Conservation (phyloP, 1,139 yeast genomes). For the Pichia norvegensis region DNA sequence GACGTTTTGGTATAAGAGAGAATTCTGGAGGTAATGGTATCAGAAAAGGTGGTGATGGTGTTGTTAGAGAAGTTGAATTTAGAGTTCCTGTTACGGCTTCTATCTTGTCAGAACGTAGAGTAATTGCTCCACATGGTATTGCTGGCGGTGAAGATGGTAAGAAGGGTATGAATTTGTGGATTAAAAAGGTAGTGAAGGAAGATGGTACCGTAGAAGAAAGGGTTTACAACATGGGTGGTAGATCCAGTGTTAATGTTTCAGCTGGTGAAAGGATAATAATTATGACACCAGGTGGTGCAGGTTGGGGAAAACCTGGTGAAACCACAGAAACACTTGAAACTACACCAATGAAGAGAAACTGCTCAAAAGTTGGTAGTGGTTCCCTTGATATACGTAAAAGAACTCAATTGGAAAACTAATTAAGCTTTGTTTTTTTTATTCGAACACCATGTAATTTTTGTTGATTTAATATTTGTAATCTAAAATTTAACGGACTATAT, state of each 20-base stretch:
- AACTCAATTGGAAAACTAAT: conserved; percentile 22
- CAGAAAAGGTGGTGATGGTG: conserved; percentile 32
- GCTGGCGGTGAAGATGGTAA: conserved; percentile 34
- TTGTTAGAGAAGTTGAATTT: conserved; percentile 32
- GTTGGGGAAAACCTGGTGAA: conserved; percentile 31
- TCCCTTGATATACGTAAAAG: conserved; percentile 21
- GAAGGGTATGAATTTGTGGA: conserved; percentile 34
- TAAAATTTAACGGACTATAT: not conserved
- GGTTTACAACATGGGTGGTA: conserved; percentile 24
- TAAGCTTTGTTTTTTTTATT: not conserved
- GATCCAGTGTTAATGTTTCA: conserved; percentile 27
- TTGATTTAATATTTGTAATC: not conserved
- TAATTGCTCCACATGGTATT: conserved; percentile 32
- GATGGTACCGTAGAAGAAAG: conserved; percentile 18
- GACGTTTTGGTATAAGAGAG: conserved; percentile 27
- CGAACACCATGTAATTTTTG: not conserved
- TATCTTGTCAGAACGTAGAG: conserved; percentile 32
- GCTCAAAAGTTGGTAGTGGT: conserved; percentile 18
- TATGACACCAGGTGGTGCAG: conserved; percentile 47
- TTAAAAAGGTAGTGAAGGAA: conserved; percentile 21
- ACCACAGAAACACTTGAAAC: not conserved
- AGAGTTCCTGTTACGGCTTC: conserved; percentile 30
- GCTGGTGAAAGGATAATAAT: conserved; percentile 39
- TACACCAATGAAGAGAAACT: conserved; percentile 1
- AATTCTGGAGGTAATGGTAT: conserved; percentile 30